phyloP scores from a whole-genome alignment of 2,329 filamentous ascomycete genomes.

The Fusarium proliferatum region DNA sequence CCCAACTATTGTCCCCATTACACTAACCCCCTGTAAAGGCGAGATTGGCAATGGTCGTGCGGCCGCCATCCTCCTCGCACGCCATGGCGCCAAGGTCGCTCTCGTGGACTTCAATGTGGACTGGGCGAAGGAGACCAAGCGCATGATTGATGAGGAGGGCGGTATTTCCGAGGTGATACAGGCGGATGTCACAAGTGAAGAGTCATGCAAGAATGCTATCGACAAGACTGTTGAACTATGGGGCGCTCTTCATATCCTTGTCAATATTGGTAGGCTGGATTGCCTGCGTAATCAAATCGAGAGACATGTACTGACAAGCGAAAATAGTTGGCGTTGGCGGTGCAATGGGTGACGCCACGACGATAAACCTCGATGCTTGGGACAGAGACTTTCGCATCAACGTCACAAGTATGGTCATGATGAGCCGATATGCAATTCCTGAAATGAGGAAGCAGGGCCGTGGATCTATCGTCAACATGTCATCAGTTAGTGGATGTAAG shows the following conservation, averaged over 20 bases:
- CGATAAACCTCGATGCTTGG: conserved; percentile 9
- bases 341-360: conserved; percentile 2
- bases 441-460: conserved; percentile 12
- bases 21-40: neutral
- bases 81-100: conserved; percentile 1
- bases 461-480: conserved; percentile 6
- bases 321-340: neutral
- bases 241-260: conserved; percentile 8
- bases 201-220: conserved; percentile 8
- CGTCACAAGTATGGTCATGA: conserved; percentile 13
- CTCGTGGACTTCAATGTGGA: conserved; percentile 4
- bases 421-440: conserved; percentile 4
- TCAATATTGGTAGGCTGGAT: conserved; percentile 2
- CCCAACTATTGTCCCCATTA: neutral
- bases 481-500: conserved; percentile 4
- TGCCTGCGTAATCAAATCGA: neutral
- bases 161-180: conserved; percentile 8
- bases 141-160: conserved; percentile 8
- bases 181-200: conserved; percentile 1
- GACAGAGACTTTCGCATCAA: conserved; percentile 10
- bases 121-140: conserved; percentile 4
- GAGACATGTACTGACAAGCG: neutral
- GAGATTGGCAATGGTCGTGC: conserved; percentile 10
- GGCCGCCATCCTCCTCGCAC: conserved; percentile 4
- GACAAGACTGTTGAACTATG: conserved; percentile 1